A percentile compares a stretch with the other conserved stretches of the same genome.
Conservation (phyloP, 305 asterid genomes). For the Petunia hybrid region DNA sequence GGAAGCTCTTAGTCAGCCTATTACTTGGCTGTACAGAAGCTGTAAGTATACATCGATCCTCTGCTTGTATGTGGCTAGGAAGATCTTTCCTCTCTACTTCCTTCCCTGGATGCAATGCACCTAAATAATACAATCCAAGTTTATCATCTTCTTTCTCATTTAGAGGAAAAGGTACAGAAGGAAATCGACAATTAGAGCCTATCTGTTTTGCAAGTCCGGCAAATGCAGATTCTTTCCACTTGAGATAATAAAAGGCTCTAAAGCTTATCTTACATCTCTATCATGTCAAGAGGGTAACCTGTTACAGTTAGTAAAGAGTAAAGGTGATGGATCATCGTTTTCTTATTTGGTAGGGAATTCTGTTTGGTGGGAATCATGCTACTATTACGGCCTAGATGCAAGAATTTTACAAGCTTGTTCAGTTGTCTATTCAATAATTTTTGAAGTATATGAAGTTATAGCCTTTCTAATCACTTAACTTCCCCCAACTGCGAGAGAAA, state of each 20-base stretch:
- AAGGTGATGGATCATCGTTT: not conserved
- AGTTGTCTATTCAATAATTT: not conserved
- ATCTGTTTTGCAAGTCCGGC: too few relatives aligned
- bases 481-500: not conserved
- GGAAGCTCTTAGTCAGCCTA: constrained; percentile 82
- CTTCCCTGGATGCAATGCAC: not conserved
- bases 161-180: not conserved
- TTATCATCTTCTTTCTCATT: not conserved
- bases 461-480: not conserved
- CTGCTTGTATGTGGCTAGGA: constrained; percentile 18
- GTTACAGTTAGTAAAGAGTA: not conserved
- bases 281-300: not conserved
- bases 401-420: not conserved
- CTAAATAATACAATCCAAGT: not conserved
- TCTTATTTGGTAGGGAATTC: not conserved
- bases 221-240: too few relatives aligned
- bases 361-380: not conserved
- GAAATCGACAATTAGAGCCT: not conserved
- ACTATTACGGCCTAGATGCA: not conserved
- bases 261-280: not conserved
- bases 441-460: not conserved
- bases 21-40: constrained; percentile 87
- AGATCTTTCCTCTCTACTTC: not conserved
- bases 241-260: not conserved
- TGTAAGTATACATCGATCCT: constrained; percentile 57